Evolutionary conservation across 257 asterid genomes (phyloP), one percentile per base, ranked within the genome.

Genomic region (Verbascum thapsus): DNA sequence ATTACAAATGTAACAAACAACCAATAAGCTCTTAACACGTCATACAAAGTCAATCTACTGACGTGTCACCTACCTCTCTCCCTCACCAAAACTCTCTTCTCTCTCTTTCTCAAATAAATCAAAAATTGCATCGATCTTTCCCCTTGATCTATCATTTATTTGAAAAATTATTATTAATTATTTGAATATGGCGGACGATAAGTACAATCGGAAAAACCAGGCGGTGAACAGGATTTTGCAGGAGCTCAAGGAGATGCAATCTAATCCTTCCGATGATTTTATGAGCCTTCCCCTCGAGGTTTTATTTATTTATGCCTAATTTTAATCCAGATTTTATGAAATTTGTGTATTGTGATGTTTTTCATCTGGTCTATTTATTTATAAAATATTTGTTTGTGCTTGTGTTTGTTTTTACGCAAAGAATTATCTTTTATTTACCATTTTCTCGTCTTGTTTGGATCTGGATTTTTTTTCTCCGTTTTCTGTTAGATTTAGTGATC

Each of bases 221-320:
- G 83, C 85, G 38, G 90, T 83, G 49, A 82, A 82, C 75, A 82
- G 88, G 77, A 82, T 82, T 38, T 69, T 82, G 69, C 88, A 82
- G 62, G 88, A 82, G 73, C 69, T 78, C 22, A 82, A 76, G 52
- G 88, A 82, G 77, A 76, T 82, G 88, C 88, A 82, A 68, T 73
- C 88, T 5, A 73, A 76, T 37, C 85, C 83, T 61, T 76, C 85
- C 58, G 81, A 73, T 68, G 88, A 82, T 73, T 82, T 82, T 80
- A 78, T 65, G 81, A 78, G 88, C 64, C 83, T 82, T 35, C 88
- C 88, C 44, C 82, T 78, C 44, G 85, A 82, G 88, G 88, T 82
- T 10, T 10, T 6, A 11, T 20, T 47, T 61, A 47, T 4, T 42
- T 10, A 18, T 34, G 8, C 9, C 38, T 32, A 1, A 17, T 17